Conservation (phyloP, 192 early-diverging fungal genomes). For the Oehlia diaphana region DNA sequence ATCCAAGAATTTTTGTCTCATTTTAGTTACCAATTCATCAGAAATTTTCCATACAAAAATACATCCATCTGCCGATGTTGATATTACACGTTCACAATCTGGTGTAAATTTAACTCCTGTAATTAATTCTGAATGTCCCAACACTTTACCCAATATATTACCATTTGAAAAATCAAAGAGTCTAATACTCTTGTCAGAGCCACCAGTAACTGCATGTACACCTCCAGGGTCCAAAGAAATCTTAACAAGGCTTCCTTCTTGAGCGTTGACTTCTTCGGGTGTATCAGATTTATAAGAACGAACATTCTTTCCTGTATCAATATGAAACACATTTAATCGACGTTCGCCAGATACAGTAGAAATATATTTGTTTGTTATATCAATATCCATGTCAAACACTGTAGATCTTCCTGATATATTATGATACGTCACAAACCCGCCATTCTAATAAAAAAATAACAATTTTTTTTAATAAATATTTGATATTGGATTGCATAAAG, state of each 20-base stretch:
- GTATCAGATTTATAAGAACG: slow-evolving; percentile 59
- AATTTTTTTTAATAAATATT: too few species aligned
- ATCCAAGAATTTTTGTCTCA: slow-evolving; percentile 27
- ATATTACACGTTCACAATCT: slow-evolving; percentile 55
- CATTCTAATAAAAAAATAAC: slow-evolving; percentile 8
- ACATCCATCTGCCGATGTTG: slow-evolving; percentile 73
- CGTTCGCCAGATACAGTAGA: slow-evolving; percentile 71
- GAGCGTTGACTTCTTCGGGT: slow-evolving; percentile 43
- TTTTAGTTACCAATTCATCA: slow-evolving; percentile 41
- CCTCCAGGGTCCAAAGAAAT: slow-evolving; percentile 71
- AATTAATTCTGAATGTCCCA: slow-evolving; percentile 74
- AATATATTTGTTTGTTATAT: slow-evolving; percentile 54
- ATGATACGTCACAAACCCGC: slow-evolving; percentile 55
- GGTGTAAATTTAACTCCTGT: slow-evolving; percentile 65
- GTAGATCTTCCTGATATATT: slow-evolving; percentile 69
- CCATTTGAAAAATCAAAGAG: slow-evolving; percentile 70
- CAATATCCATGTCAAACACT: slow-evolving; percentile 72
- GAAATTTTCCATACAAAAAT: slow-evolving; percentile 74
- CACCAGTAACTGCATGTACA: slow-evolving; percentile 60
- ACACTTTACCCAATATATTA: slow-evolving; percentile 55
- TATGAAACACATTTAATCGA: slow-evolving; percentile 58
- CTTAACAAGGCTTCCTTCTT: slow-evolving; percentile 59
- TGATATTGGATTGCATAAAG: too few species aligned
- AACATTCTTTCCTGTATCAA: slow-evolving; percentile 68
- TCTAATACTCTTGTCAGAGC: slow-evolving; percentile 68